Evolutionary conservation across 192 early-diverging fungal genomes (phyloP), one percentile per base, ranked within the genome.

Genomic region (Backusella westeae): DNA sequence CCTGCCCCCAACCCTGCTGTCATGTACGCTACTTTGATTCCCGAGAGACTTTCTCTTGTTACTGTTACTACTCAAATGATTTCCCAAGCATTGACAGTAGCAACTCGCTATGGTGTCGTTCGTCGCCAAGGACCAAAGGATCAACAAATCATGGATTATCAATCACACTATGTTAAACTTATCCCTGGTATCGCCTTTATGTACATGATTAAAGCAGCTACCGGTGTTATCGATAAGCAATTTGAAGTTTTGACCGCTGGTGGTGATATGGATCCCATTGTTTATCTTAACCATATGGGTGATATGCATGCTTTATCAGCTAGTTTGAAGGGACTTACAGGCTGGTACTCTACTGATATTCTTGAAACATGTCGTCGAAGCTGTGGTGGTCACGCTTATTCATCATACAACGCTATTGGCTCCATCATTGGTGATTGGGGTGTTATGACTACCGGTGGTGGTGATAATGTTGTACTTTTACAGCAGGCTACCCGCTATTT

Each of bases 81-180:
- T 36, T 80, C 80, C 14, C 87, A 89, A 80, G 83, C 88, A 1
- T 77, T 91, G 67, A 83, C 87, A 6, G 88, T 92, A 73, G 87
- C 89, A 29, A 81, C 86, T 52, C 84, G 88, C 8, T 88, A 90
- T 72, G 90, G 88, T 66, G 89, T 87, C 15, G 84, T 87, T 12
- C 86, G 90, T 74, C 79, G 88, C 5, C 90, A 92, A 75, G 89
- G 90, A 41, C 71, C 82, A 34, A 83, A 89, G 34, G 84, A 92
- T 46, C 86, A 87, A 69, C 88, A 91, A 68, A 91, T 92, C 69
- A 85, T 92, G 76, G 89, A 92, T 67, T 92, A 90, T 74, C 90
- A 89, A 69, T 84, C 84, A 19, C 86, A 90, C 42, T 87, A 89
- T 72, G 86, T 87, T 21, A 86, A 82, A 7, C 71, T 91, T 67